Evolutionary conservation across 2,329 filamentous ascomycete genomes (phyloP), one percentile per base, ranked within the genome.

Genomic region (Aspergillus udagawae): DNA sequence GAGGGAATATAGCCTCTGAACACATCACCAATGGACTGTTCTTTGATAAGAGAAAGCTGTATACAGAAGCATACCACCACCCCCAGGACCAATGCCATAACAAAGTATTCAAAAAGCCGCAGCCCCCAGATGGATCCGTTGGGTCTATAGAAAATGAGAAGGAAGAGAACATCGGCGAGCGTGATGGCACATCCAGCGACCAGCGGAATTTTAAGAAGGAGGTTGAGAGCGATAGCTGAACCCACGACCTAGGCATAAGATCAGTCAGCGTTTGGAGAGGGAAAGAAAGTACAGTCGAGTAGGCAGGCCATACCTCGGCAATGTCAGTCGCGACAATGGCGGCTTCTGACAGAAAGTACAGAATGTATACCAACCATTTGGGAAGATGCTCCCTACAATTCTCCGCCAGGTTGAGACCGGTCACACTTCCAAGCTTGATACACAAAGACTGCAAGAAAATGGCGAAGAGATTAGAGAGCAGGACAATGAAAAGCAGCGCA

Each of bases 251-350:
- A 60, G n/a, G 47, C 20, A 53, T 3, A 25, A 17, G 14, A n/a
- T 14, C 14, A 41, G 25, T 8, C 17, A 25, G 9, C 28, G 2
- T 5, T 20, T 6, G 32, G 20, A 2, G 6, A 45, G 14, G 20
- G 28, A 23, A 45, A 10, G 20, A 25, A 23, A 4, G 14, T 3
- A 49, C 9, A 21, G 6, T n/a, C 23, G 21, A 17, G n/a, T n/a
- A 12, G 29, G 23, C 14, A 17, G 9, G n/a, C 5, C 73, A 62
- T 65, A 82, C 83, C 73, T 89, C 86, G 56, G 86, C 86, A 61
- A 90, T 84, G 68, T 90, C 87, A 0, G 87, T 90, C 0, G 87
- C 87, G 53, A 90, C 85, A 56, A 90, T 90, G 58, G 87, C 86
- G 4, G 81, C 74, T 70, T 90, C 87, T 1, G 86, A 83, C 60